Base-by-base conservation (phyloP, 169 alveolate species). In the Plasmodium malariae region DNA sequence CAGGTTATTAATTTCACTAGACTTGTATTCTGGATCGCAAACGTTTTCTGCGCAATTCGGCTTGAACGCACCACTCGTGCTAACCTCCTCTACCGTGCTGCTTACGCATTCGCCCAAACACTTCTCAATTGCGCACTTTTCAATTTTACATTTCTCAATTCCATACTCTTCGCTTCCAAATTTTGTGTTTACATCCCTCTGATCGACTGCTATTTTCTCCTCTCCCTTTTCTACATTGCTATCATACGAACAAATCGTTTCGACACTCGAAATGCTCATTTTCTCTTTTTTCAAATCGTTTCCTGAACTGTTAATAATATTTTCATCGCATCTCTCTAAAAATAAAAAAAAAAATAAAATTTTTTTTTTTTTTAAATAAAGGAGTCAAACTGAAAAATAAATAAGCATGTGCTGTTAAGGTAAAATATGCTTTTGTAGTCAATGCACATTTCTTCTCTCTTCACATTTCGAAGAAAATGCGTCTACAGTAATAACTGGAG, bases 221-320 rank as follows among this genome's bases (percentile, higher is more conserved):
- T 30, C 78, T 1, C 88, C 17, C 17, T 26, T 30, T 34, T 55
- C 32, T 36, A 19, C 7, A 19, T 57, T 34, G 30, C 30, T 9
- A 19, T 40, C 24, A 32, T 78, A 78, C 24, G 89, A 65, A 62
- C 69, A 43, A 62, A 78, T 62, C 1, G 89, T 78, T 55, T 78
- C 89, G 11, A 63, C 40, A 54, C 80, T 78, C n/a, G 89, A 78
- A 17, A 78, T 36, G 45, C 76, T 78, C 65, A 43, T 63, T 24
- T 78, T 63, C 26, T 51, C 69, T 17, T 26, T 43, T 2, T 26
- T 60, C 28, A 69, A 5, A 36, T 48, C 63, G 0, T 78, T 32
- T 43, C 63, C 54, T 24, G 73, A 54, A 1, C 4, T 0, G 14
- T 36, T 54, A 28, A 43, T 19, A 62, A 26, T 37, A 11, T 36